Conservation (phyloP, 139 green algal species). For the Closterium sp. region DNA sequence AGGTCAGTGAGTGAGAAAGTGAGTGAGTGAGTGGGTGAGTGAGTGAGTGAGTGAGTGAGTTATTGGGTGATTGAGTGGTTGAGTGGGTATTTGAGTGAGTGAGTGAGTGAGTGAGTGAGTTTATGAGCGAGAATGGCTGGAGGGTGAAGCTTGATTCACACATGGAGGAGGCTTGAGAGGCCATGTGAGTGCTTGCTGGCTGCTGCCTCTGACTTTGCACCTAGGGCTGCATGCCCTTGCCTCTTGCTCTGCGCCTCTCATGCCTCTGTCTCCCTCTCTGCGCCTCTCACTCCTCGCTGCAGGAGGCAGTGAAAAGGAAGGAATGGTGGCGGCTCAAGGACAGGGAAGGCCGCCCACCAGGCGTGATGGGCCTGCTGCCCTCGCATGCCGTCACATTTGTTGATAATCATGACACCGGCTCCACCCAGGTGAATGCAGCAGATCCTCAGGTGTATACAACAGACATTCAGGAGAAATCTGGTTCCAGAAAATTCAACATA, state of each 20-base stretch:
- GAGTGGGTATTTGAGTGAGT: neutral
- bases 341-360: slow-evolving; percentile 51
- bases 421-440: slow-evolving; percentile 44
- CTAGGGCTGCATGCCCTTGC: too few species aligned
- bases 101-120: too few species aligned
- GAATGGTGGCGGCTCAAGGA: slow-evolving; percentile 95
- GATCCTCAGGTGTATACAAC: neutral
- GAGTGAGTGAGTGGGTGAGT: neutral
- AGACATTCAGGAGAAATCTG: neutral
- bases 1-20: neutral
- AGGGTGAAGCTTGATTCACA: neutral
- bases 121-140: too few species aligned
- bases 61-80: neutral
- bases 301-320: slow-evolving; percentile 80
- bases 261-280: neutral
- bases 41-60: neutral
- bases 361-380: slow-evolving; percentile 59
- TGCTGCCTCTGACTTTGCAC: too few species aligned
- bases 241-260: too few species aligned
- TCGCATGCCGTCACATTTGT: slow-evolving; percentile 58
- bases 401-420: slow-evolving; percentile 66
- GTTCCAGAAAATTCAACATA: too few species aligned
- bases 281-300: slow-evolving; percentile 46
- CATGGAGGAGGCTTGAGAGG: too few species aligned
- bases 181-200: too few species aligned